Base-by-base conservation (phyloP, 768 basidiomycete species). In the Hygrophoropsis aurantiaca region DNA sequence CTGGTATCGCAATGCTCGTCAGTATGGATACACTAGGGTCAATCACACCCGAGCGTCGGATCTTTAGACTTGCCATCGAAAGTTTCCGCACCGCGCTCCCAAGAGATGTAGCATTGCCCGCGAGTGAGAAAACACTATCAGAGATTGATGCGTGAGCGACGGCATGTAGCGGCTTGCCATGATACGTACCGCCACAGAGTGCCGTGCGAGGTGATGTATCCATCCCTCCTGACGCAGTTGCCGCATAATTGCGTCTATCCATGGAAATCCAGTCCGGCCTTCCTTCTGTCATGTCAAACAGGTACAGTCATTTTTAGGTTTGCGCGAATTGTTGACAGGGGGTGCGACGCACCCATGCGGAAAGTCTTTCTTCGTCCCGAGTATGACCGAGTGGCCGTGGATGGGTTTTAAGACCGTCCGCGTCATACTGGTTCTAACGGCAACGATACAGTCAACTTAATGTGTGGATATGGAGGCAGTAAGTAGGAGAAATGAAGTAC, bases 91-190 rank as follows among this genome's bases (percentile, higher is more conserved):
- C 54, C 51, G 51, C 40, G 44, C 49, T 54, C 60, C 58, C 49
- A 65, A 48, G 46, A 49, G 45, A 55, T 39, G 56, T 65, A 52
- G 54, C 58, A 58, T 52, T 58, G 58, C 43, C 62, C 56, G 52
- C 53, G 56, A 46, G 44, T 42, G 23, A 55, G 62, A 56, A 51
- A 53, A 54, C 47, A 58, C 48, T 56, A 54, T 41, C 21, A 52
- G 51, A 52, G 59, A 57, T 59, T 62, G 62, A 62, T 58, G 54
- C 57, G 61, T 49, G 55, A 60, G 52, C 8, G 32, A 26, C 18
- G 20, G 37, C 36, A 49, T 60, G 53, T 49, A 52, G 57, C 49
- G 51, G 53, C 47, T 59, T 61, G 57, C 62, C 59, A 59, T 62
- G 54, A 52, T 11, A 16, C 40, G 49, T 57, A 65, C 58, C 35